Evolutionary conservation across 2,329 filamentous ascomycete species (phyloP).

Genomic region (Phaeosphaeriaceae sp.): DNA sequence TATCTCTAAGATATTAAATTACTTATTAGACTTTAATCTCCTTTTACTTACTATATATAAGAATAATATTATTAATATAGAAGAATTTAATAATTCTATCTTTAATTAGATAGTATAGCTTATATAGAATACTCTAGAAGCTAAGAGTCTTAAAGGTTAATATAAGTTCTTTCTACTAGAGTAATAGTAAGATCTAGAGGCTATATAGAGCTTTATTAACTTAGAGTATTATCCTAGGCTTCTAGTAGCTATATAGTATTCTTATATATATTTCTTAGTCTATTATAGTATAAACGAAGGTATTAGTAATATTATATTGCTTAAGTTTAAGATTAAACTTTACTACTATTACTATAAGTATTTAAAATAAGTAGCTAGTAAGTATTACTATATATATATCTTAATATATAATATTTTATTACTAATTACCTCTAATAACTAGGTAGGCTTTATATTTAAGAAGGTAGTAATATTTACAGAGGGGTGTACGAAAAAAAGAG

Average conservation of each 20-base stretch:
- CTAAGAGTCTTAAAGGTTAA: not conserved
- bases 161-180: not conserved
- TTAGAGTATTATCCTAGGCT: not conserved
- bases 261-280: slow-evolving; percentile 1
- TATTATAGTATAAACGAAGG: slow-evolving; percentile 3
- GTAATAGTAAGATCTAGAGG: not conserved
- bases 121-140: slow-evolving; percentile 4
- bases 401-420: too few relatives aligned
- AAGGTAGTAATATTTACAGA: not conserved
- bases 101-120: slow-evolving; percentile 11
- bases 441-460: not conserved
- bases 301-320: not conserved
- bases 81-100: not conserved
- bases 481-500: too few relatives aligned
- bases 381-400: too few relatives aligned
- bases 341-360: too few relatives aligned
- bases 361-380: too few relatives aligned
- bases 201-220: slow-evolving; percentile 5
- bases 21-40: not conserved
- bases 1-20: not conserved
- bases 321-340: too few relatives aligned
- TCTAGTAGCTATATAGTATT: not conserved
- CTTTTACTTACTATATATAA: not conserved
- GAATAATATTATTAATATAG: slow-evolving; percentile 3
- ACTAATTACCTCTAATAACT: too few relatives aligned